Evolutionary conservation across 2,329 filamentous ascomycete genomes (phyloP), one percentile per base, ranked within the genome.

Genomic region (Diaporthe sp.): DNA sequence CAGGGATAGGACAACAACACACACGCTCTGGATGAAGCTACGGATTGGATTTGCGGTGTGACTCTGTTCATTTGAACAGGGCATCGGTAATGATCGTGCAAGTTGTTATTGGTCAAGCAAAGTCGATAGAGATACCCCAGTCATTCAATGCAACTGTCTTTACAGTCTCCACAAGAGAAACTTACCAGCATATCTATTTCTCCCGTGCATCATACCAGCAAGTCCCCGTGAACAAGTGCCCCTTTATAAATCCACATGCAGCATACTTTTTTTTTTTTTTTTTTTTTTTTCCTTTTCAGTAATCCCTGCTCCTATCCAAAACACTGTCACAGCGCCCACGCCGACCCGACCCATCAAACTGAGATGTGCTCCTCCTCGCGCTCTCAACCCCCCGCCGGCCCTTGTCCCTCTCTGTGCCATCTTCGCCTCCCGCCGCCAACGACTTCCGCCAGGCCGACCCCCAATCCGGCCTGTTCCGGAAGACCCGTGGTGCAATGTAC

Each of bases 71-170:
- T 27, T 39, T 71, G 58, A 47, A 53, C 44, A 42, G 61, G 50
- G 30, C 63, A 25, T 37, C 63, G 72, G 72, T 32, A 47, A 44
- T 71, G n/a, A 61, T 47, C 58, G 37, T 50, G 59, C 32, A 61
- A 58, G 17, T 61, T 50, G 32, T 70, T 55, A 32, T 56, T 69
- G 25, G 39, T 61, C 35, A 13, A 71, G 72, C 59, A 74, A 39
- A 68, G 58, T 68, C 70, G 66, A 75, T 71, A 75, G 68, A 75
- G 72, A 75, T 74, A 73, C 74, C 74, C 72, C 51, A 50, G 59
- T 71, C 71, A 51, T 53, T 58, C 44, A 59, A 73, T 73, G 56
- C 53, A 73, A 70, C 44, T 61, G 55, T 44, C 55, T 73, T 51
- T 70, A 71, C 58, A 39, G 56, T 63, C 56, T 50, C 56, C 42